phyloP scores from a whole-genome alignment of 306 rosid genomes.

The Rosa rugosa region DNA sequence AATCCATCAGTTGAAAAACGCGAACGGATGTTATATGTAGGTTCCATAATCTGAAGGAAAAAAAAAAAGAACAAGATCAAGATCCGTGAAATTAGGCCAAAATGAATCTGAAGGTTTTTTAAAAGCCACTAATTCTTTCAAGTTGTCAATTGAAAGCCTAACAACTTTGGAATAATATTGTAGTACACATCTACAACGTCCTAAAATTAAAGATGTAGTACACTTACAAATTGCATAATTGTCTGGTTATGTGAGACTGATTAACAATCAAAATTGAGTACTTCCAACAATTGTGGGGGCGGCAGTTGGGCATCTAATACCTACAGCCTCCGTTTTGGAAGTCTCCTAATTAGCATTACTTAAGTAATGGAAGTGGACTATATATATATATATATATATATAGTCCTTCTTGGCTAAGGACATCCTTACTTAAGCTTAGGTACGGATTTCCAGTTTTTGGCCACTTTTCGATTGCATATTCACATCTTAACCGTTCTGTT shows the following conservation, averaged over 20 bases:
- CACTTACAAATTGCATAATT: background rate
- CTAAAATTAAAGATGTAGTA: background rate
- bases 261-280: background rate
- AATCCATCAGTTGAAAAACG: background rate
- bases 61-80: background rate
- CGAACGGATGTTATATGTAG: background rate
- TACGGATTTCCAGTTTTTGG: no score
- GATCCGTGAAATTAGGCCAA: background rate
- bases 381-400: no score
- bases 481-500: no score
- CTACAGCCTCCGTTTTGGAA: no score
- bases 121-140: background rate
- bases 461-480: no score
- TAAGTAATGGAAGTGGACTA: background rate
- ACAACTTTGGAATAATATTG: background rate
- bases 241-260: background rate
- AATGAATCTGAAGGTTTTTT: background rate
- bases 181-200: background rate
- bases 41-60: no score
- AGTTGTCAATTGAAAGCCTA: background rate
- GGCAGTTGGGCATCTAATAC: background rate
- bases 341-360: background rate
- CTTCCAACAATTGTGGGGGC: constrained; percentile 11
- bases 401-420: no score
- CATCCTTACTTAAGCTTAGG: no score